Conservation (phyloP, 2,329 filamentous ascomycete genomes). For the Monosporascus sp. region DNA sequence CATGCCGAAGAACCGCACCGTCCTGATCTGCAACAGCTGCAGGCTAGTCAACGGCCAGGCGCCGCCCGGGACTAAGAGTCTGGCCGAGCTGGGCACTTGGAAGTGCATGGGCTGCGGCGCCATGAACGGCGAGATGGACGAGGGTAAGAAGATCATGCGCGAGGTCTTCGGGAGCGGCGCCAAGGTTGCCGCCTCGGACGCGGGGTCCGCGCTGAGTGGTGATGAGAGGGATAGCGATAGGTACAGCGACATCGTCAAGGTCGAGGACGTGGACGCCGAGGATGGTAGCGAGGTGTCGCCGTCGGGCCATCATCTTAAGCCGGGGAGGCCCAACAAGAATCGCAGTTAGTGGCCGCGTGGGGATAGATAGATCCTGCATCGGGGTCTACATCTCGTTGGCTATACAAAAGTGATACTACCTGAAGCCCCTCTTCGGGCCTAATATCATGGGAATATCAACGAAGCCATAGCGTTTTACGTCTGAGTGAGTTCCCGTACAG, state of each 20-base stretch:
- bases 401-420: too few species aligned
- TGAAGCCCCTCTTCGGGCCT: too few species aligned
- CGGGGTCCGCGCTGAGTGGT: not conserved
- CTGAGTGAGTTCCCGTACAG: too few species aligned
- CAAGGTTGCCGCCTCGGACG: not conserved
- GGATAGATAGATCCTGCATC: too few species aligned
- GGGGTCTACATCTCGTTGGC: too few species aligned
- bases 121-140: constrained; percentile 76
- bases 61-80: constrained; percentile 71
- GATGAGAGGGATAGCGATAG: constrained; percentile 14
- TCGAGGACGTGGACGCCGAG: constrained; percentile 14
- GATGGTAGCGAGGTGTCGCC: constrained; percentile 7
- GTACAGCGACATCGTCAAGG: constrained; percentile 16
- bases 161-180: constrained; percentile 44
- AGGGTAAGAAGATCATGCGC: constrained; percentile 65
- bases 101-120: constrained; percentile 79
- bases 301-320: too few species aligned
- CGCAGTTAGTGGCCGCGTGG: too few species aligned
- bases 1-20: constrained; percentile 82
- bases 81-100: constrained; percentile 82
- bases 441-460: too few species aligned
- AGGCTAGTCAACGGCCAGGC: constrained; percentile 93
- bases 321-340: too few species aligned
- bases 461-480: too few species aligned
- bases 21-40: constrained; percentile 76